Base-by-base conservation (phyloP, 2,329 filamentous ascomycete genomes). In the Saccharata proteae region DNA sequence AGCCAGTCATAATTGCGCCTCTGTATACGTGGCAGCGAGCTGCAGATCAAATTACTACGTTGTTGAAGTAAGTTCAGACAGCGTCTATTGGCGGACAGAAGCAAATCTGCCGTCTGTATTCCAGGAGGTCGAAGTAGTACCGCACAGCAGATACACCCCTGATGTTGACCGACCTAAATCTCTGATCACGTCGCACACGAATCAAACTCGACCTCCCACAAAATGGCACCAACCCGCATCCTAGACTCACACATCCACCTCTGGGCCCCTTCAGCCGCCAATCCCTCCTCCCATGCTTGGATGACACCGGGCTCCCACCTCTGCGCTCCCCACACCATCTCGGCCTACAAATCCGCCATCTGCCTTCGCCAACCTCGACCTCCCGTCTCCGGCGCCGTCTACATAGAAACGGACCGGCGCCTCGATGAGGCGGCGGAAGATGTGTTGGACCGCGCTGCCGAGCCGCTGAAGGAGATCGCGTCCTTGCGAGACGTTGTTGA, bases 171-270 rank as follows among this genome's bases (percentile, higher is more conserved):
- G n/a, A n/a, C n/a, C n/a, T n/a, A n/a, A n/a, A n/a, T n/a, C n/a
- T n/a, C n/a, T n/a, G n/a, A n/a, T n/a, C n/a, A n/a, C n/a, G n/a
- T n/a, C n/a, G n/a, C n/a, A n/a, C n/a, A n/a, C n/a, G n/a, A n/a
- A n/a, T n/a, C n/a, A n/a, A n/a, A n/a, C n/a, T n/a, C n/a, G n/a
- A n/a, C n/a, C n/a, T n/a, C n/a, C n/a, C n/a, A n/a, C n/a, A n/a
- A n/a, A n/a, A n/a, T n/a, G n/a, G 8, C 34, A 31, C 29, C 29
- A 16, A 26, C 16, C 29, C 34, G 34, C 24, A 28, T 93, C 49
- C 74, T 94, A 55, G 86, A 94, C 63, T 79, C 83, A 22, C 88
- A 94, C 64, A 79, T 94, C 57, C 86, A 94, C 61, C 74, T 94
- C 48, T 93, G 75, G 64, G 80, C 83, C 26, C 56, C 63, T 26